These are phyloP conservation scores for Cajanus cajan DNA, from an alignment of 306 rosid genomes.

Conservation along the genomic window DNA sequence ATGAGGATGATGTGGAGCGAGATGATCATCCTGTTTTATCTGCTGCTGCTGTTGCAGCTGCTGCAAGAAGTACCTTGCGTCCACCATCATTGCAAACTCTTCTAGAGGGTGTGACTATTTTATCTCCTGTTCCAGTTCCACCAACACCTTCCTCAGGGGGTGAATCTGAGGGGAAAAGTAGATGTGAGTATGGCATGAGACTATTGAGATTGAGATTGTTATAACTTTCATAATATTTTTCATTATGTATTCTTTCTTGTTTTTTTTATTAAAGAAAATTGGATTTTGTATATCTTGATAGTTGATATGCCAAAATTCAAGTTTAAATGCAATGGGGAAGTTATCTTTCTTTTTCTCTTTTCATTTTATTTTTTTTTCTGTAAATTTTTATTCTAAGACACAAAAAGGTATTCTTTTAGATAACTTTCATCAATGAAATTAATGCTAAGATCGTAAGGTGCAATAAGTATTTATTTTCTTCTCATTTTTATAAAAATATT, in stretches of 20 bases:
- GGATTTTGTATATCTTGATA: not conserved
- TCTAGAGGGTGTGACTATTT: constrained; percentile 72
- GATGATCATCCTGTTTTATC: constrained; percentile 74
- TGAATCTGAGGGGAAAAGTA: constrained; percentile 94
- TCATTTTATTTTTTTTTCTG: not conserved
- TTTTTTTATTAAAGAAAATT: not conserved
- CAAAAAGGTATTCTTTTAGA: not conserved
- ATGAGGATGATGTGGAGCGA: constrained; percentile 71
- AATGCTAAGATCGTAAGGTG: not conserved
- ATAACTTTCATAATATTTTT: not conserved
- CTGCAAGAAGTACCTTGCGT: constrained; percentile 93
- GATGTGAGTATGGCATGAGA: constrained; percentile 54
- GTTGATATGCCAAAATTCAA: not conserved
- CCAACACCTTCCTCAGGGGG: constrained; percentile 86
- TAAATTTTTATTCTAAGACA: not conserved
- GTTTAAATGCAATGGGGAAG: not conserved
- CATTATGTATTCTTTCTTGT: not conserved
- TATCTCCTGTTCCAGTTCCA: constrained; percentile 56
- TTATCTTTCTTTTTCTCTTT: not conserved
- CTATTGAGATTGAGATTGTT: constrained; percentile 30
- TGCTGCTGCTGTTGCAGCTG: constrained; percentile 91
- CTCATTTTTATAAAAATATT: not conserved
- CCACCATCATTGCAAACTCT: constrained; percentile 98
- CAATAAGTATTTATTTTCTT: not conserved
- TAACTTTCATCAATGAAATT: not conserved